Conservation (phyloP, 2,329 filamentous ascomycete species). For the Stachybotrys chlorohalonatus region DNA sequence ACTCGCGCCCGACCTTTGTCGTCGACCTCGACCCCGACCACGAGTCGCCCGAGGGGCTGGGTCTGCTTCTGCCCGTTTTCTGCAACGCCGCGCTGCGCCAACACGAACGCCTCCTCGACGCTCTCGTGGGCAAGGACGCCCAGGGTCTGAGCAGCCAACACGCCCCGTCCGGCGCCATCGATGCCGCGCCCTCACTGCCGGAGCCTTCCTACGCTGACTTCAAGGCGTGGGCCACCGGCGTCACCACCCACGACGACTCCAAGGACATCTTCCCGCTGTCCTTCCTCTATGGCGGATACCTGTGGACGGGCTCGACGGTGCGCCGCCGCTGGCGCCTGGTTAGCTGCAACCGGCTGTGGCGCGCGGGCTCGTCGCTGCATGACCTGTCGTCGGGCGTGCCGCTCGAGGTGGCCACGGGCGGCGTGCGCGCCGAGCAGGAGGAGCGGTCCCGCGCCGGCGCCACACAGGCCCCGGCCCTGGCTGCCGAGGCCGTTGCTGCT, state of each 20-base stretch:
- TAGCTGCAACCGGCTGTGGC: conserved; percentile 29
- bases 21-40: conserved; percentile 26
- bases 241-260: conserved; percentile 32
- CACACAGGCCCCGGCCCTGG: not conserved
- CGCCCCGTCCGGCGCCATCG: not conserved
- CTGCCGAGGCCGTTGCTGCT: not conserved
- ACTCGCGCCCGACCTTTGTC: conserved; percentile 27
- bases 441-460: not conserved
- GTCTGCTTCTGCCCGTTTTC: conserved; percentile 22
- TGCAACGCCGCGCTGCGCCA: conserved; percentile 22
- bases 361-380: conserved; percentile 1
- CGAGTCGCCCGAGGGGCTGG: conserved; percentile 5
- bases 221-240: conserved; percentile 28
- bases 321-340: conserved; percentile 28
- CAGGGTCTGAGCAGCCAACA: not conserved
- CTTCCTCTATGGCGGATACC: conserved; percentile 21
- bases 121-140: conserved; percentile 10
- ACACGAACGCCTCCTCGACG: conserved; percentile 22
- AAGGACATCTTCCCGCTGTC: conserved; percentile 34
- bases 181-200: not conserved
- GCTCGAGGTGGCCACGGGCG: not conserved
- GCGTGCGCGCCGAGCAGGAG: not conserved
- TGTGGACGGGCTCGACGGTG: conserved; percentile 29
- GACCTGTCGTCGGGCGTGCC: conserved; percentile 2
- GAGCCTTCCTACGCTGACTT: conserved; percentile 23